Evolutionary conservation across 768 basidiomycete species (phyloP).

Genomic region (Suillus discolor): DNA sequence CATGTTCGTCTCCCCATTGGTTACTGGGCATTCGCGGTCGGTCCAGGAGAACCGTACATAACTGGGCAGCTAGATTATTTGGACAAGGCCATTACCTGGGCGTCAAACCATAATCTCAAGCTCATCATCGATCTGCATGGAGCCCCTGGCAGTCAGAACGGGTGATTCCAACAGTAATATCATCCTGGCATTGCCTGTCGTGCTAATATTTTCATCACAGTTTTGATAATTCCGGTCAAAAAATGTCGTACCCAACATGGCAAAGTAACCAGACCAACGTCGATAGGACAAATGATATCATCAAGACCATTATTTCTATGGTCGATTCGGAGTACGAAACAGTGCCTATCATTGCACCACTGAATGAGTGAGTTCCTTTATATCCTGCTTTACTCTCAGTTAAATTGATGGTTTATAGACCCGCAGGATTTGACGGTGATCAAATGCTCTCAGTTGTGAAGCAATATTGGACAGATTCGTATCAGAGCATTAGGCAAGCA

Average conservation of each 20-base stretch:
- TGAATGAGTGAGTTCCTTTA: slow-evolving; percentile 53
- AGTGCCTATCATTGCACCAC: slow-evolving; percentile 64
- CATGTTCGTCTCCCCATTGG: slow-evolving; percentile 67
- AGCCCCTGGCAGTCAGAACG: slow-evolving; percentile 52
- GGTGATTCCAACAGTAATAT: slow-evolving; percentile 35
- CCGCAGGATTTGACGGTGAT: slow-evolving; percentile 52
- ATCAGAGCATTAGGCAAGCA: slow-evolving; percentile 52
- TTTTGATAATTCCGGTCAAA: slow-evolving; percentile 77
- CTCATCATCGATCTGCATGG: slow-evolving; percentile 59
- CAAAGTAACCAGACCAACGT: slow-evolving; percentile 45
- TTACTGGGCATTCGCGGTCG: slow-evolving; percentile 46
- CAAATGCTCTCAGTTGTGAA: slow-evolving; percentile 46
- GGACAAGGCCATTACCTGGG: slow-evolving; percentile 44
- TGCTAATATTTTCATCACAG: slow-evolving; percentile 37
- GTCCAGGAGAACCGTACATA: slow-evolving; percentile 42
- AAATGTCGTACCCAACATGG: slow-evolving; percentile 58
- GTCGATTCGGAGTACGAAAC: slow-evolving; percentile 54
- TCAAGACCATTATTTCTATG: slow-evolving; percentile 60
- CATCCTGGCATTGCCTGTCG: background rate
- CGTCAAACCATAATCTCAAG: slow-evolving; percentile 43
- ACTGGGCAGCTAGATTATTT: slow-evolving; percentile 50
- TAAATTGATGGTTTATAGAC: slow-evolving; percentile 16
- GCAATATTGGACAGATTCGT: slow-evolving; percentile 63
- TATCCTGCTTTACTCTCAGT: background rate
- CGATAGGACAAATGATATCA: slow-evolving; percentile 50